Evolutionary conservation across 495 filamentous ascomycete genomes (phyloP).

Genomic region (Penicillium taxi): DNA sequence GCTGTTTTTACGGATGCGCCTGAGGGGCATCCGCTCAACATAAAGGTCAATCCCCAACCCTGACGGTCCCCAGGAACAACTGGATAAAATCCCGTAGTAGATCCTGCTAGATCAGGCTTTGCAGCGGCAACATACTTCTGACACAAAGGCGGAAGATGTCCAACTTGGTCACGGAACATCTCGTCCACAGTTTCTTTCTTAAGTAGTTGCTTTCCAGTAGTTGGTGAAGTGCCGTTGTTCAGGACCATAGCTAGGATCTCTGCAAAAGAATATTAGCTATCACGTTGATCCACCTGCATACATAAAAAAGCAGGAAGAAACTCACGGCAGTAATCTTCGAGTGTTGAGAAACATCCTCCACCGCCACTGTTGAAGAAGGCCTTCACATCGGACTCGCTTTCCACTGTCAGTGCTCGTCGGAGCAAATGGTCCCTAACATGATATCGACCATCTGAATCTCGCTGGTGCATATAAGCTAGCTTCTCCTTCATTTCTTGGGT

Average conservation of each 20-base stretch:
- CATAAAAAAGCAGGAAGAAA: neutral
- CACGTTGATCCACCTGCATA: too few relatives aligned
- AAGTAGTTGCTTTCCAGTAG: constrained; percentile 41
- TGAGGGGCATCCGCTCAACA: constrained; percentile 38
- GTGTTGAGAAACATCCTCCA: constrained; percentile 46
- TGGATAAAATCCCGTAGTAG: constrained; percentile 42
- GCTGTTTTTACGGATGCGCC: constrained; percentile 42
- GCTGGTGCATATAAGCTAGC: constrained; percentile 44
- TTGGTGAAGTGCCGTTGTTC: constrained; percentile 43
- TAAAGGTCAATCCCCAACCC: constrained; percentile 54
- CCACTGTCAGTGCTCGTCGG: constrained; percentile 33
- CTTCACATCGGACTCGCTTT: constrained; percentile 18
- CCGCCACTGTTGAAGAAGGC: constrained; percentile 47
- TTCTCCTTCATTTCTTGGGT: constrained; percentile 39
- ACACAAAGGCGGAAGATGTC: constrained; percentile 43
- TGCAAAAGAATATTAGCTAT: too few relatives aligned
- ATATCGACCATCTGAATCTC: constrained; percentile 33
- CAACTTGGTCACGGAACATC: constrained; percentile 57
- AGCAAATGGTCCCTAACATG: constrained; percentile 39
- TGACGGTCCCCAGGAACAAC: constrained; percentile 38
- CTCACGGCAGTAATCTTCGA: constrained; percentile 50
- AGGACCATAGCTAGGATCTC: constrained; percentile 42
- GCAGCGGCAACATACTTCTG: constrained; percentile 35
- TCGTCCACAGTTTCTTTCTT: constrained; percentile 42
- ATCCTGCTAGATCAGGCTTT: constrained; percentile 46